Base-by-base conservation (phyloP, 2,329 filamentous ascomycete genomes). In the Talaromyces pinophilus region DNA sequence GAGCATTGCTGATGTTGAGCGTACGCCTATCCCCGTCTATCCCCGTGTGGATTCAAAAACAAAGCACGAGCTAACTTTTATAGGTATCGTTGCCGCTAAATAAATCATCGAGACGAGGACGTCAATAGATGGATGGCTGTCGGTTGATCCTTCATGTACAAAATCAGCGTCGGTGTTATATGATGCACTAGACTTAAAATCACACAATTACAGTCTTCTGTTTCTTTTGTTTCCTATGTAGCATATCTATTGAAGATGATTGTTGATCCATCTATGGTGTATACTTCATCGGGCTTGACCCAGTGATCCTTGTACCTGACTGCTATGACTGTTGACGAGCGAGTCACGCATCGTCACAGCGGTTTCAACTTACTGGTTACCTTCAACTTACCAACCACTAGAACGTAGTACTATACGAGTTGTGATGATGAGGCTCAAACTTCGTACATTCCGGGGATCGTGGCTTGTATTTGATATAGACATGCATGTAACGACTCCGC, bases 1-100 rank as follows among this genome's bases (percentile, higher is more conserved):
- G 87, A 97, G 93, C 81, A 88, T 99, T 77, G 84, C 90, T 71
- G 95, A 99, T 82, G 90, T 99, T 79, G 95, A 99, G 89, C 94
- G 93, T 97, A 86, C 80, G 88, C 80, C 8, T 54, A 8, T 13
- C 19, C 19, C 2, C 5, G 5, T 7, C 7, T 19, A 25, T 25
- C 25, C 25, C 25, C 25, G 25, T 25, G 25, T 25, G 25, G 33
- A 8, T 7, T 46, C 4, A n/a, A 33, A 54, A 59, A n/a, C 19
- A 17, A 25, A 35, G 25, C 1, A 22, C 19, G 19, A n/a, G 42
- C 38, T 57, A 44, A 54, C 11, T 60, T 55, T 19, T 48, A 22
- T 42, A 79, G 78, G 76, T 67, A 79, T 79, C 72, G 76, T 79
- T 75, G 67, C 77, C 60, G 67, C 77, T 71, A 79, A 60, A 60